Percentiles rank a stretch among this genome's conserved stretches.
Evolutionary conservation across 805 yeast species (phyloP).

Genomic region (Wickerhamiella allomyrinae): DNA sequence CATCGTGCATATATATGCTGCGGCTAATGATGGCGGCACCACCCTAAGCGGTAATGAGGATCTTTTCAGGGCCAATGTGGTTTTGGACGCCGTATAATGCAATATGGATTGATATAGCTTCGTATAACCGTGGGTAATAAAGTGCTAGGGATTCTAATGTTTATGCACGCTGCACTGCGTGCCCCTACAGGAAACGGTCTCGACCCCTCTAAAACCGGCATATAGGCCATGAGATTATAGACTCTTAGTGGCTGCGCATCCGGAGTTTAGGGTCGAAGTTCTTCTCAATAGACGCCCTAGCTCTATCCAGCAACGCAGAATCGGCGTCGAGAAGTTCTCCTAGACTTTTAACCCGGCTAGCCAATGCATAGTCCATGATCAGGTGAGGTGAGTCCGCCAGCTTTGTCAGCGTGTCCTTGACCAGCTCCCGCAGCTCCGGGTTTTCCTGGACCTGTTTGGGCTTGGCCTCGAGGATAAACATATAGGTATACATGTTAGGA

Average conservation of each 20-base stretch:
- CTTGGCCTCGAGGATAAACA: constrained; percentile 13
- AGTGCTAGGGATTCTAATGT: too few relatives aligned
- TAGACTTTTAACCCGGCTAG: constrained; percentile 4
- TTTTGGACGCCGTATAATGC: too few relatives aligned
- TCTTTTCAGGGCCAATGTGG: too few relatives aligned
- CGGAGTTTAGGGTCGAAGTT: neutral
- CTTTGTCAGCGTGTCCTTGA: constrained; percentile 3
- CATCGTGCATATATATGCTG: too few relatives aligned
- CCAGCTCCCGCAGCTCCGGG: constrained; percentile 4
- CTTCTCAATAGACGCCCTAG: neutral
- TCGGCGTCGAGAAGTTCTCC: neutral
- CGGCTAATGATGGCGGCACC: too few relatives aligned
- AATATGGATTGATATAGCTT: too few relatives aligned
- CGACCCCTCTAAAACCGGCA: too few relatives aligned
- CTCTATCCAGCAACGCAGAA: constrained; percentile 5
- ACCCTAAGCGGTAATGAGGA: too few relatives aligned
- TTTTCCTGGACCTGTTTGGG: neutral
- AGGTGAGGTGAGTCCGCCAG: constrained; percentile 4
- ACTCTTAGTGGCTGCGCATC: neutral
- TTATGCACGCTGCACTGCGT: too few relatives aligned
- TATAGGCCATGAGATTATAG: too few relatives aligned
- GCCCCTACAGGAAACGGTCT: too few relatives aligned
- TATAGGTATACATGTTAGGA: constrained; percentile 21
- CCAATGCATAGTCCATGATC: constrained; percentile 13
- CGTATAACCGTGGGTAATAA: too few relatives aligned